phyloP scores from a whole-genome alignment of 2,329 filamentous ascomycete species.

The Trichoderma breve region DNA sequence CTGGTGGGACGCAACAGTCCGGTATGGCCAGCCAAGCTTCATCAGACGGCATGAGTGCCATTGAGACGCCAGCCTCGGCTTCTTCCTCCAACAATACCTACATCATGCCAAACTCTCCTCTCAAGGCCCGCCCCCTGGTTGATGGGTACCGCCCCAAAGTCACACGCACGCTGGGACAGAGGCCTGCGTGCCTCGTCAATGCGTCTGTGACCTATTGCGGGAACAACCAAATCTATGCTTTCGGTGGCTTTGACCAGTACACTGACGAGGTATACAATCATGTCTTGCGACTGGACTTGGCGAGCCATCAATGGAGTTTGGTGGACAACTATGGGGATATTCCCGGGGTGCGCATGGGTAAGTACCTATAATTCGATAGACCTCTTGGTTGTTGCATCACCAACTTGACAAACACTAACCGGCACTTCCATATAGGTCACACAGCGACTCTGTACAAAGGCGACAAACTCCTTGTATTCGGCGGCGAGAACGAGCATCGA shows the following conservation, averaged over 20 bases:
- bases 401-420: conserved; percentile 1
- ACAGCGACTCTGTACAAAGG: conserved; percentile 92
- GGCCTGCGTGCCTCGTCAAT: conserved; percentile 93
- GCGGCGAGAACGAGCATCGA: conserved; percentile 95
- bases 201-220: conserved; percentile 98
- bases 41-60: conserved; percentile 26
- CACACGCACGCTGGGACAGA: conserved; percentile 71
- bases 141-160: conserved; percentile 85
- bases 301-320: conserved; percentile 86
- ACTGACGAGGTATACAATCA: conserved; percentile 99
- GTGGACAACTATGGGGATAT: conserved; percentile 99
- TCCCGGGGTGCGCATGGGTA: conserved; percentile 96
- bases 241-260: conserved; percentile 97
- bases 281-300: conserved; percentile 82
- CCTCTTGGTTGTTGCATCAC: neutral
- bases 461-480: conserved; percentile 94
- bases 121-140: conserved; percentile 60
- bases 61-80: conserved; percentile 24
- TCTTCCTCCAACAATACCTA: conserved; percentile 67
- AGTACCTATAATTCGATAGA: conserved; percentile 48
- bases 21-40: conserved; percentile 29
- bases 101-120: conserved; percentile 84
- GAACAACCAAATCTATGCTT: conserved; percentile 96
- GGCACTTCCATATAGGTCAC: conserved; percentile 65
- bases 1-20: conserved; percentile 29